Percentiles rank a stretch among this genome's conserved stretches.
These are phyloP conservation scores for Cystobasidium onofrii DNA, from an alignment of 768 basidiomycete species.

Conservation along the genomic window DNA sequence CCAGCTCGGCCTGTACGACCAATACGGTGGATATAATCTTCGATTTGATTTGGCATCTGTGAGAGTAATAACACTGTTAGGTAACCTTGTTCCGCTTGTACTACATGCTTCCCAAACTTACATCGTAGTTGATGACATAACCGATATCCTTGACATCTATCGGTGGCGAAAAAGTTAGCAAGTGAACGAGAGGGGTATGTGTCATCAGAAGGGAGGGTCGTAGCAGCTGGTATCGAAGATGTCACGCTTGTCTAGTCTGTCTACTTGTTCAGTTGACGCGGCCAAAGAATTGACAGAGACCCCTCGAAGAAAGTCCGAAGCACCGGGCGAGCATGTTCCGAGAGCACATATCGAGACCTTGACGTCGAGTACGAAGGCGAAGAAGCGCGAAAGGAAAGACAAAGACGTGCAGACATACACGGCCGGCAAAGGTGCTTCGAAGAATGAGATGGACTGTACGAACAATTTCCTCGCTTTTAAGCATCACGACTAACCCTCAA, in stretches of 20 bases:
- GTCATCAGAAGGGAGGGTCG: no score
- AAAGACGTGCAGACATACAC: not conserved
- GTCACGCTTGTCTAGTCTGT: not conserved
- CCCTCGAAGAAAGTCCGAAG: not conserved
- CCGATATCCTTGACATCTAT: slow-evolving; percentile 98
- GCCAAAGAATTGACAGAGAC: no score
- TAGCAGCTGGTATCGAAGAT: not conserved
- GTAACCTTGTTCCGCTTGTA: no score
- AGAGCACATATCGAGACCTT: not conserved
- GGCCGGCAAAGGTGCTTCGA: not conserved
- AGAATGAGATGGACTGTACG: not conserved
- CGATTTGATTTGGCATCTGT: slow-evolving; percentile 67
- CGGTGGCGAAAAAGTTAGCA: not conserved
- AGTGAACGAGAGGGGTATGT: not conserved
- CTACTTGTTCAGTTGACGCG: no score
- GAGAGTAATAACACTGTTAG: no score
- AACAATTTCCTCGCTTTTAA: not conserved
- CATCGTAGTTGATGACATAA: slow-evolving; percentile 61
- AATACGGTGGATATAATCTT: slow-evolving; percentile 86
- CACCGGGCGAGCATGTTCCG: not conserved
- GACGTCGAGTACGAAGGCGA: no score
- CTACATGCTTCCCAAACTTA: no score
- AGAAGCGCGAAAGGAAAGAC: not conserved
- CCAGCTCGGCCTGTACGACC: slow-evolving; percentile 75
- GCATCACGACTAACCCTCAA: not conserved